Evolutionary conservation across 129 eudicot species (phyloP), one percentile per base, ranked within the genome.

Genomic region (Artemisia argyi): DNA sequence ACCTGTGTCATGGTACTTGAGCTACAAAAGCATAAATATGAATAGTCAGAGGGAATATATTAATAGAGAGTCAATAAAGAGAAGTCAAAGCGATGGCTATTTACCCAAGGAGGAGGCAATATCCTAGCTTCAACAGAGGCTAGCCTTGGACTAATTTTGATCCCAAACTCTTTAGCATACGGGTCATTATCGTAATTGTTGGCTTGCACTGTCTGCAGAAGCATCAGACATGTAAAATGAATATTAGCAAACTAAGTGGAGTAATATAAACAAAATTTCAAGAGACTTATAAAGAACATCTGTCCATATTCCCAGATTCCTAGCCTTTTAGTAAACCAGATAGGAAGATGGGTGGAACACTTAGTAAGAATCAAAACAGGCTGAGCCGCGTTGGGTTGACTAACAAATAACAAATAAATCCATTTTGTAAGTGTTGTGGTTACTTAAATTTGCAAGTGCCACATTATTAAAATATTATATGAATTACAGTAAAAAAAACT

Each of bases 61-160:
- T 44, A 62, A 47, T 19, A 5, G 26, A 47, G 46, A 5, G 67
- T 14, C 57, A n/a, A 26, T 24, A 30, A 44, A 28, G 42, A 30
- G 3, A 5, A 81, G 66, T 28, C 73, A 61, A 5, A 81, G 66
- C 19, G 73, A 61, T 1, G n/a, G 15, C 42, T 20, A 54, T 61
- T 72, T 82, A 92, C 97, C 97, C 96, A 92, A 18, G 97, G 97
- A 61, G 97, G 94, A 76, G 97, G 97, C 68, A 92, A 88, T 54
- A 92, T 91, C 72, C 97, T 77, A 16, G 97, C 97, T 76, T 92
- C 97, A 71, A 92, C 96, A 72, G 93, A 80, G 13, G 96, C 91
- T 11, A 84, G 74, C 14, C 72, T 88, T 67, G 75, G 89, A 75
- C 86, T 86, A 60, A 92, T 89, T 66, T 81, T 92, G 35, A 92